Conservation (phyloP, 805 yeast genomes). For the Kazachstania bromeliacearum region DNA sequence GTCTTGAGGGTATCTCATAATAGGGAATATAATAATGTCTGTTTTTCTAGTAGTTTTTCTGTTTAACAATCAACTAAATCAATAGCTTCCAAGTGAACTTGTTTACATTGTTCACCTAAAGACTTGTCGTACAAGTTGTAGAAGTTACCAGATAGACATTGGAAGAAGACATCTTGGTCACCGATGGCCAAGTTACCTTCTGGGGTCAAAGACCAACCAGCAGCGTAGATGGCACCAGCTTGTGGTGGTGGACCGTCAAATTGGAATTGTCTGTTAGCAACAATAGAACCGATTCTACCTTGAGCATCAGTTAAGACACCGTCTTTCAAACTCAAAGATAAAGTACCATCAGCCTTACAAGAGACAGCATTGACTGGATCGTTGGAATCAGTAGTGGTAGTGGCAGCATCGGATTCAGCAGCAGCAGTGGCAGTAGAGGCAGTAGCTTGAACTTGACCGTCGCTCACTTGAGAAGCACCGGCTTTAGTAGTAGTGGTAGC, state of each 20-base stretch:
- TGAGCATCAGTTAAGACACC: slow-evolving; percentile 41
- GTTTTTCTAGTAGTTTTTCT: no score
- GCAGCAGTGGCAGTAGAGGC: slow-evolving; percentile 14
- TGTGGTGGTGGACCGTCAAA: slow-evolving; percentile 68
- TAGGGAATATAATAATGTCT: no score
- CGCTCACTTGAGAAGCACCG: slow-evolving; percentile 24
- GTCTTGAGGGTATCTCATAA: no score
- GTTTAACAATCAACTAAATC: slow-evolving; percentile 34
- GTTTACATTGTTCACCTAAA: slow-evolving; percentile 45
- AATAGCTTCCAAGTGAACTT: slow-evolving; percentile 44
- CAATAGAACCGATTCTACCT: slow-evolving; percentile 59
- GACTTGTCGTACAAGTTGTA: slow-evolving; percentile 54
- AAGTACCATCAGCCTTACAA: slow-evolving; percentile 35
- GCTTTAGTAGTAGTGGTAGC: slow-evolving; percentile 28
- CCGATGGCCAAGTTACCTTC: slow-evolving; percentile 52
- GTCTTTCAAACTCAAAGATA: slow-evolving; percentile 39
- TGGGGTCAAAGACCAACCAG: slow-evolving; percentile 44
- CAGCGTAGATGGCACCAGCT: slow-evolving; percentile 51
- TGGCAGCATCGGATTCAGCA: slow-evolving; percentile 13
- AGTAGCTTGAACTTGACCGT: slow-evolving; percentile 23
- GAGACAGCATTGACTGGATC: slow-evolving; percentile 25
- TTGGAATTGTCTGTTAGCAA: slow-evolving; percentile 63
- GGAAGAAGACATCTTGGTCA: slow-evolving; percentile 44
- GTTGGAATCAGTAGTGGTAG: slow-evolving; percentile 22
- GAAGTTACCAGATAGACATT: slow-evolving; percentile 56